Base-by-base conservation (phyloP, 179 eudicot genomes). In the Beta macrorhiza region DNA sequence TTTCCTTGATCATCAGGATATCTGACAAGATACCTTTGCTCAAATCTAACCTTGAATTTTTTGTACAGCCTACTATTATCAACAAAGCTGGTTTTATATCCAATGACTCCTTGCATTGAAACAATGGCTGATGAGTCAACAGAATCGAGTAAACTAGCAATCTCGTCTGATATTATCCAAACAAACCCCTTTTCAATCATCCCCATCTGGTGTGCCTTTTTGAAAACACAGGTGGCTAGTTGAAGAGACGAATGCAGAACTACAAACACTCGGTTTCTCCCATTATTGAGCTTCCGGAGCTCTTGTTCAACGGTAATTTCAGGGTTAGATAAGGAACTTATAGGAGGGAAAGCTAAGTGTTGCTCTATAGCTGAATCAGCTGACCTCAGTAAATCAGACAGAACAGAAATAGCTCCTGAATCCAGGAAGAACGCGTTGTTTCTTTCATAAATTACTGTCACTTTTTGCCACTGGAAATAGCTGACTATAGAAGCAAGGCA, bases 21-120 rank as follows among this genome's bases (percentile, higher is more conserved):
- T 22, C 81, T 57, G 20, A 69, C 67, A 22, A 80, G 69, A 74
- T 84, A 88, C 20, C 49, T 82, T 79, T 47, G 72, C 32, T 83
- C 63, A 51, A 88, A 88, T 72, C 62, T 81, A 13, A 65, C 75
- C 58, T 84, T 87, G 78, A 89, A 87, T 5, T 63, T 56, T 74
- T 47, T 74, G 52, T 76, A 84, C 13, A 78, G 8, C 49, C 68
- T 51, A 37, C 76, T 80, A 7, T 58, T 74, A 3, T 86, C 88
- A 15, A 37, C 25, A 77, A 70, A 81, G 14, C 29, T 55, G 17
- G 85, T 81, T 74, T 80, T 87, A 51, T 83, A 81, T 12, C 91
- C 91, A 61, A 87, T 75, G 49, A 87, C 89, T 52, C 91, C 91
- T 82, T 89, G 88, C 91, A 89, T 87, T 14, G 85, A 83, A 9